Evolutionary conservation across 2,329 filamentous ascomycete genomes (phyloP).

Genomic region (Pseudocercospora cruenta): DNA sequence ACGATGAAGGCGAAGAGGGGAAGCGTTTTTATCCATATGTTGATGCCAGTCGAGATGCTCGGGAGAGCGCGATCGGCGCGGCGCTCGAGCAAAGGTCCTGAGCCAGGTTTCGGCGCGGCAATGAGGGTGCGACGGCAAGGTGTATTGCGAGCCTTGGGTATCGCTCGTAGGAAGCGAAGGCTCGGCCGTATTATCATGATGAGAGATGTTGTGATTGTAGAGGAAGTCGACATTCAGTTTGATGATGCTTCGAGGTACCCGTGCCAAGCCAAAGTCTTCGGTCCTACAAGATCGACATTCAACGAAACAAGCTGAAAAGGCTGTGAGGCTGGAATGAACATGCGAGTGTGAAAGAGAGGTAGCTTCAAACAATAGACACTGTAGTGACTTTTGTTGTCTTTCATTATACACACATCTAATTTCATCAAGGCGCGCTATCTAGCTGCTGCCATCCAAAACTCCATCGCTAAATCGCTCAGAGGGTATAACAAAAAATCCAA

Average conservation of each 20-base stretch:
- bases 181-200: conserved; percentile 33
- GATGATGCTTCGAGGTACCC: background rate
- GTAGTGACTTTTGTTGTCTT: background rate
- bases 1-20: conserved; percentile 80
- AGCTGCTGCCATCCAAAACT: conserved; percentile 7
- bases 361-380: background rate
- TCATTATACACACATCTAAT: background rate
- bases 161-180: conserved; percentile 24
- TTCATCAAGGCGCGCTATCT: background rate
- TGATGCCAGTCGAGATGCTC: conserved; percentile 37
- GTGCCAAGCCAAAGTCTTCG: background rate
- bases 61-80: conserved; percentile 59
- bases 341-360: background rate
- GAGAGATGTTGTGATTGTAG: conserved; percentile 4
- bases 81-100: conserved; percentile 57
- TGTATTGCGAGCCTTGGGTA: conserved; percentile 8
- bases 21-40: conserved; percentile 60
- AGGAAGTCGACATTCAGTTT: conserved; percentile 1
- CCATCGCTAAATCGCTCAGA: conserved; percentile 4
- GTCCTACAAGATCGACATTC: background rate
- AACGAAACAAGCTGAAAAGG: background rate
- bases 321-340: background rate
- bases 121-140: conserved; percentile 48
- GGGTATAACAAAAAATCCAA: conserved; percentile 5
- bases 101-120: conserved; percentile 54